phyloP scores from a whole-genome alignment of 352 stramenopile species.

The Plasmopara viticola region DNA sequence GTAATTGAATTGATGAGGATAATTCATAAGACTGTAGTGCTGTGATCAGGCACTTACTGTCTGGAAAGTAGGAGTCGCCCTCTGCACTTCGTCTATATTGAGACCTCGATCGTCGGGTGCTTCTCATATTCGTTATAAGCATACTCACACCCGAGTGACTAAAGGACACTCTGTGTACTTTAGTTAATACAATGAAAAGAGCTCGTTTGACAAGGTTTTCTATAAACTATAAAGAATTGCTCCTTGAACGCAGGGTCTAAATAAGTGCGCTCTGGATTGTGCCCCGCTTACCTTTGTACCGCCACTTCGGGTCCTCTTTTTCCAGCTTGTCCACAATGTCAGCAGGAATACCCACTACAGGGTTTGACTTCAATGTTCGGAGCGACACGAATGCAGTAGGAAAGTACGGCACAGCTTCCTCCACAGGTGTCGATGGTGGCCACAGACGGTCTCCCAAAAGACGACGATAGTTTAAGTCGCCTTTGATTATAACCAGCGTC shows the following conservation, averaged over 20 bases:
- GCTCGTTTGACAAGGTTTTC: no score
- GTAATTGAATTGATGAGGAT: not conserved
- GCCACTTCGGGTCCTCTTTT: slow-evolving; percentile 48
- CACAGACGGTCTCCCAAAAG: slow-evolving; percentile 92
- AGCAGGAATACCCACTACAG: slow-evolving; percentile 47
- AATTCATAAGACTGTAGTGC: not conserved
- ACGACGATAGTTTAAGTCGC: slow-evolving; percentile 96
- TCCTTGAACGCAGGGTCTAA: not conserved
- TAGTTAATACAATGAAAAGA: no score
- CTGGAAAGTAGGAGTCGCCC: not conserved
- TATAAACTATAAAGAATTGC: no score
- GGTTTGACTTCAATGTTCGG: slow-evolving; percentile 69
- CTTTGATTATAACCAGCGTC: slow-evolving; percentile 94
- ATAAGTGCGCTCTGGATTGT: slow-evolving; percentile 53
- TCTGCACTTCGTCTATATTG: not conserved
- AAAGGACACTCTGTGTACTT: no score
- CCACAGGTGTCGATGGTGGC: slow-evolving; percentile 76
- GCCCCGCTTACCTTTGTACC: slow-evolving; percentile 59
- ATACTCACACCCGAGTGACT: no score
- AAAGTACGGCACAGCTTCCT: slow-evolving; percentile 81
- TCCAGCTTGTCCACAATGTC: slow-evolving; percentile 39
- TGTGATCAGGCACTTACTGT: not conserved
- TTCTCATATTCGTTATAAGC: no score
- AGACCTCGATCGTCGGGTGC: no score
- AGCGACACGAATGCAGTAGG: slow-evolving; percentile 56